Percentiles rank a stretch among this genome's conserved stretches.
These are phyloP conservation scores for Pilaira anomala DNA, from an alignment of 192 early-diverging fungal species.

Conservation along the genomic window DNA sequence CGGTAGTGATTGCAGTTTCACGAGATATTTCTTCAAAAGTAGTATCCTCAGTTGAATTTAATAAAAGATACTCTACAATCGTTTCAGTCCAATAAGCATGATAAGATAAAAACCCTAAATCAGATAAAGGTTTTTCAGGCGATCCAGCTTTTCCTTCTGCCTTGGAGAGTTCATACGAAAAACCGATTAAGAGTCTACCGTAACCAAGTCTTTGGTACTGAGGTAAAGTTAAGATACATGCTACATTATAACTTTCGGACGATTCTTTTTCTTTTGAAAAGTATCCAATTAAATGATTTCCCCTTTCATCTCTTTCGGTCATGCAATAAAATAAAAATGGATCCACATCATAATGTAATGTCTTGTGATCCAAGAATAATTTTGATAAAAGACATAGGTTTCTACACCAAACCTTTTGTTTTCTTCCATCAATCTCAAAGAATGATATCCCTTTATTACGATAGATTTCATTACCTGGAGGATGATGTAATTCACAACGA, in stretches of 20 bases:
- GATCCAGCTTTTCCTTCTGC: slow-evolving; percentile 91
- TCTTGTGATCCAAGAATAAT: slow-evolving; percentile 98
- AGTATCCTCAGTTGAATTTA: slow-evolving; percentile 66
- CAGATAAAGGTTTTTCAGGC: slow-evolving; percentile 73
- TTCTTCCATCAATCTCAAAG: slow-evolving; percentile 96
- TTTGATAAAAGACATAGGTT: slow-evolving; percentile 97
- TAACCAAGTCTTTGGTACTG: too few species aligned
- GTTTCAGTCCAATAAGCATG: slow-evolving; percentile 83
- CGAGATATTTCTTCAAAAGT: slow-evolving; percentile 88
- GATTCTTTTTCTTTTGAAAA: slow-evolving; percentile 71
- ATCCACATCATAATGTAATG: slow-evolving; percentile 97
- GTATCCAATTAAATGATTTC: too few species aligned
- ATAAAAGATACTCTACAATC: slow-evolving; percentile 74
- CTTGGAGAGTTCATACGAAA: slow-evolving; percentile 95
- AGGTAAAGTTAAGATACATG: too few species aligned
- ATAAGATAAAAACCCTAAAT: slow-evolving; percentile 54
- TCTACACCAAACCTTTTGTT: slow-evolving; percentile 89
- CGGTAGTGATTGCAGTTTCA: slow-evolving; percentile 78
- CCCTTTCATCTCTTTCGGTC: slow-evolving; percentile 41
- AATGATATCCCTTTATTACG: slow-evolving; percentile 87
- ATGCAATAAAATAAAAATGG: slow-evolving; percentile 98
- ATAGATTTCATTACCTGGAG: slow-evolving; percentile 99
- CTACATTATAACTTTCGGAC: slow-evolving; percentile 61
- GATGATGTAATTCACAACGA: slow-evolving; percentile 90
- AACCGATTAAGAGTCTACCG: slow-evolving; percentile 71